These are phyloP conservation scores for Juglanconis oblonga DNA, from an alignment of 2,329 filamentous ascomycete genomes.

Conservation along the genomic window DNA sequence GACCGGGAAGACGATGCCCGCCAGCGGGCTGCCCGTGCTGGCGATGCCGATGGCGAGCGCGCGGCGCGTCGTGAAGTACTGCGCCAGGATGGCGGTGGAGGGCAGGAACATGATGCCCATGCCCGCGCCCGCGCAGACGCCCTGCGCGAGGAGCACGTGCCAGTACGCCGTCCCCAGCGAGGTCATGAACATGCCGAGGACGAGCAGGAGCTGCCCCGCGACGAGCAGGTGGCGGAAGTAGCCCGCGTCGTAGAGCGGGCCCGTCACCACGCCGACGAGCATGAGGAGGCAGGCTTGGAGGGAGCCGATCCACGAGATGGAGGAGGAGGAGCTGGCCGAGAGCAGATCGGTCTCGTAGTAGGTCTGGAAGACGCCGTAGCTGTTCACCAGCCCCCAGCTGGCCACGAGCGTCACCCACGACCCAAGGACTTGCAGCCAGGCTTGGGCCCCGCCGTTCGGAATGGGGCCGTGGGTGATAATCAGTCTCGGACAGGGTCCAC, in stretches of 20 bases:
- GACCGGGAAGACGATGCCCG: conserved; percentile 45
- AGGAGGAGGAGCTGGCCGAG: conserved; percentile 29
- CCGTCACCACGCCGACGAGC: conserved; percentile 37
- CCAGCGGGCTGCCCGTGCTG: conserved; percentile 32
- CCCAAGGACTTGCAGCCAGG: conserved; percentile 40
- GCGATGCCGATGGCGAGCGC: conserved; percentile 32
- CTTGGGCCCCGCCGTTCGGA: conserved; percentile 25
- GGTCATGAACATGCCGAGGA: conserved; percentile 42
- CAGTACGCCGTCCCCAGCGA: conserved; percentile 43
- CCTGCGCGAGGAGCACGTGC: conserved; percentile 38
- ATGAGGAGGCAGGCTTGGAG: conserved; percentile 40
- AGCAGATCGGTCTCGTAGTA: conserved; percentile 39
- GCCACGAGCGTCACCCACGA: conserved; percentile 33
- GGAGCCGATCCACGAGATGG: conserved; percentile 45
- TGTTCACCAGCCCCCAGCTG: conserved; percentile 40
- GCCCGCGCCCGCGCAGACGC: conserved; percentile 36
- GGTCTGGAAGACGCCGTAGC: conserved; percentile 45
- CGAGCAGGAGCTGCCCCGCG: conserved; percentile 33
- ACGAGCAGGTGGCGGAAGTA: conserved; percentile 36
- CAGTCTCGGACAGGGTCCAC: background rate
- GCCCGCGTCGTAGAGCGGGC: conserved; percentile 42
- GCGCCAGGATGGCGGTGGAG: conserved; percentile 33
- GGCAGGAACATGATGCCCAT: conserved; percentile 34
- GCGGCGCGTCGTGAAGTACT: conserved; percentile 36
- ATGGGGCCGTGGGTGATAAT: conserved; percentile 3